These are phyloP conservation scores for Dioszegia crocea DNA, from an alignment of 768 basidiomycete genomes.

Conservation along the genomic window DNA sequence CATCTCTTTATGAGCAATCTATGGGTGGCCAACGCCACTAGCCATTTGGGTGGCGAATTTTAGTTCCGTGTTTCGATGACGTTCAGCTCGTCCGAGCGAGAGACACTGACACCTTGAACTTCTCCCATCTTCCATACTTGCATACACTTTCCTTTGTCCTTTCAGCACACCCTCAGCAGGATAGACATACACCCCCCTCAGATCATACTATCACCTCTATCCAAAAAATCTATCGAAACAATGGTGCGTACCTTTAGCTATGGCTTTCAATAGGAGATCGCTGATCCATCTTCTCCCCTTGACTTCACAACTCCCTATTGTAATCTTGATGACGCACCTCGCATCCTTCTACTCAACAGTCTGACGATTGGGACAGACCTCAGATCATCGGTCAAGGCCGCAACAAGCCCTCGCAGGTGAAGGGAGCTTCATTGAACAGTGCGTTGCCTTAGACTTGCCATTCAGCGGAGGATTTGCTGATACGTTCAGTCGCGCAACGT, in stretches of 20 bases:
- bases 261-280: no score
- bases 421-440: slow-evolving; percentile 36
- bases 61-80: not conserved
- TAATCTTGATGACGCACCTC: no score
- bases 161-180: not conserved
- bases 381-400: slow-evolving; percentile 32
- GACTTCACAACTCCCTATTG: not conserved
- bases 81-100: not conserved
- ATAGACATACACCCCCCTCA: no score
- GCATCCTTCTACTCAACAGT: slow-evolving; percentile 16
- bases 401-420: slow-evolving; percentile 31
- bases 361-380: slow-evolving; percentile 37
- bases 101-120: not conserved
- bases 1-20: no score
- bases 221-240: no score
- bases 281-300: not conserved
- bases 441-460: not conserved
- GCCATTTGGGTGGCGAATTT: not conserved
- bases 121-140: not conserved
- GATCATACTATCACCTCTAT: no score
- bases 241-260: no score
- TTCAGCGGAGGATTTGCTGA: not conserved
- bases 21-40: no score
- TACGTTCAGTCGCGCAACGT: slow-evolving; percentile 29
- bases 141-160: not conserved